Evolutionary conservation across 331 rosid species (phyloP), one percentile per base, ranked within the genome.

Genomic region (Arachis monticola): DNA sequence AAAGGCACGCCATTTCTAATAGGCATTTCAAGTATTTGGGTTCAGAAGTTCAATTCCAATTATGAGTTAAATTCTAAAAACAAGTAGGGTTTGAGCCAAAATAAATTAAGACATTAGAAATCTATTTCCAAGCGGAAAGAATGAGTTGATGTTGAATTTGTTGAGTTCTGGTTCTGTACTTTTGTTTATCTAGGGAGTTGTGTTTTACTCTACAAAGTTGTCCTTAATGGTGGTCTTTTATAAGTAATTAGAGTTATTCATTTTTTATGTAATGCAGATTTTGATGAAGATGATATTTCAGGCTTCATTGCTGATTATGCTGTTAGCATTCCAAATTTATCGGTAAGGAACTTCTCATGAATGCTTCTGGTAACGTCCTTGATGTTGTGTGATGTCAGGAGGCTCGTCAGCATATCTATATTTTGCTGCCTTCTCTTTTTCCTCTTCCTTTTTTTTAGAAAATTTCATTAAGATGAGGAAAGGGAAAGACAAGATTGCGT

Each of bases 291-390:
- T 64, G 45, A 85, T 10, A 70, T 85, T 77, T 67, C 97, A 59
- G 51, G 74, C 77, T 90, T 90, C 84, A 87, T 94, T 79, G 80
- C 53, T 71, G 74, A 75, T 83, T 88, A 87, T 82, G 91, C 72
- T 79, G 75, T 81, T 82, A 80, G 88, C 88, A 78, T 90, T 82
- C 99, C 93, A 74, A 90, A 92, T 84, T 83, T 88, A 87, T 85
- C 22, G 97, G 99, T 94, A 88, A 94, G 97, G 85, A 90, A 81
- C 88, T 90, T 92, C 80, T 83, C 87, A 83, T 88, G 91, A 87
- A 79, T 83, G 67, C 72, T 80, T 73, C 89, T 83, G 87, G 89
- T 85, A 89, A 85, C 70, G 73, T 76, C 77, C 85, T 79, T 80
- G 66, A 69, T 84, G 88, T 84, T 69, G 71, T 65, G 70, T 71